Conservation (phyloP, 2,329 filamentous ascomycete species). For the Fusarium penzigii region DNA sequence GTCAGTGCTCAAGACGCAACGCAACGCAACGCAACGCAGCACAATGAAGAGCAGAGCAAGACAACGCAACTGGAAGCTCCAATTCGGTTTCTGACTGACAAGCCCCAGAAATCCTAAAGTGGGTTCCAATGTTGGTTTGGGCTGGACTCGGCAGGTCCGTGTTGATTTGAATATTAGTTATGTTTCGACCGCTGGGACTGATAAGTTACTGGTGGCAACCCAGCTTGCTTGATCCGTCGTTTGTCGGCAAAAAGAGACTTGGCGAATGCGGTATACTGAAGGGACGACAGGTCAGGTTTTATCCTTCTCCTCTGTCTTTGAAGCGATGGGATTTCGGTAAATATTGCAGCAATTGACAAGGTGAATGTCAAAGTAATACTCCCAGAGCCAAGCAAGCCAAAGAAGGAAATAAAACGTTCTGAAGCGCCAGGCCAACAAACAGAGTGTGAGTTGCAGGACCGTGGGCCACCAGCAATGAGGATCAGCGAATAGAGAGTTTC, state of each 20-base stretch:
- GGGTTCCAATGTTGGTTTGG: not conserved
- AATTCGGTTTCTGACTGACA: not conserved
- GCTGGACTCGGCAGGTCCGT: not conserved
- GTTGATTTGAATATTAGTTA: not conserved
- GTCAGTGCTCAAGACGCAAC: not conserved
- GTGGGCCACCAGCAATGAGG: conserved; percentile 25
- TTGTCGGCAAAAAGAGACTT: not conserved
- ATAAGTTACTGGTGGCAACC: not conserved
- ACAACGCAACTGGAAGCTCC: not conserved
- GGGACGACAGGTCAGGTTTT: not conserved
- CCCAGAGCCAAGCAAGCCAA: too few species aligned
- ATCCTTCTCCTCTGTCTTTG: not conserved
- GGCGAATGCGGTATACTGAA: not conserved
- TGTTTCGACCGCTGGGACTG: not conserved
- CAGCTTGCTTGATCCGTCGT: not conserved
- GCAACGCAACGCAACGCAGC: not conserved
- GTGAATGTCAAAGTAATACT: conserved; percentile 1
- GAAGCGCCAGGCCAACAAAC: conserved; percentile 28
- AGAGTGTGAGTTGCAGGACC: conserved; percentile 26
- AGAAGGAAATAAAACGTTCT: not conserved
- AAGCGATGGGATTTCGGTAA: not conserved
- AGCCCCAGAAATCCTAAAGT: not conserved
- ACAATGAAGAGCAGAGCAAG: not conserved
- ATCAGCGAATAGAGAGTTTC: conserved; percentile 31
- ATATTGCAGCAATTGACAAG: not conserved